These are phyloP conservation scores for Populus hybrid DNA, from an alignment of 441 rosid species.

Conservation along the genomic window DNA sequence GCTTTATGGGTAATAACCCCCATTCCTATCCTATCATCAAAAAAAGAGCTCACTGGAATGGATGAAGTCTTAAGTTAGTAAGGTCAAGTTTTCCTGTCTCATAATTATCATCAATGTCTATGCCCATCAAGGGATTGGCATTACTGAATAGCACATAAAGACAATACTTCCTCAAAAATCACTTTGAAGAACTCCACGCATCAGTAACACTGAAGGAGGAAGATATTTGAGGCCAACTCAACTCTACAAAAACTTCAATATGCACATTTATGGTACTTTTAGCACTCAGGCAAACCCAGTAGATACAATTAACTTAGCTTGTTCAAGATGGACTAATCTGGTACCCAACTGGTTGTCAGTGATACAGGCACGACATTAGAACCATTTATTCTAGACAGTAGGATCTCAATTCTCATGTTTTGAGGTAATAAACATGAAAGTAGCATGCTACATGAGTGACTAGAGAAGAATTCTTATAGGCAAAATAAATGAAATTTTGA, in stretches of 20 bases:
- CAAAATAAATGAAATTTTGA: not conserved
- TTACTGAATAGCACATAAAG: not conserved
- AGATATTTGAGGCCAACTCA: not conserved
- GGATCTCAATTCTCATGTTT: not conserved
- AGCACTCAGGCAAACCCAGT: not conserved
- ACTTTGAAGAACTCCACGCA: not conserved
- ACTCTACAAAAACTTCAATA: not conserved
- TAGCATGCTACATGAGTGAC: not conserved
- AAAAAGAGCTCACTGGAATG: not conserved
- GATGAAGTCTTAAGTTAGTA: not conserved
- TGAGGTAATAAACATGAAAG: conserved; percentile 2
- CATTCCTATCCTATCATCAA: not conserved
- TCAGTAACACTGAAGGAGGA: not conserved
- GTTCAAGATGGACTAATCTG: not conserved
- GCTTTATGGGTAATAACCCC: not conserved
- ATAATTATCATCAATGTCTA: not conserved
- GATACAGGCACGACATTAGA: not conserved
- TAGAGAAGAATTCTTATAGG: conserved; percentile 5
- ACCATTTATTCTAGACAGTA: not conserved
- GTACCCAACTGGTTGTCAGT: not conserved
- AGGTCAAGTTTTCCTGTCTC: conserved; percentile 2
- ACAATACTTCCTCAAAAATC: conserved; percentile 5
- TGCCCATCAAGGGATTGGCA: not conserved
- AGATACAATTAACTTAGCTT: not conserved
- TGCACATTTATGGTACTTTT: not conserved